phyloP scores from a whole-genome alignment of 345 rosid species.

The Excoecaria cochinchinensis region DNA sequence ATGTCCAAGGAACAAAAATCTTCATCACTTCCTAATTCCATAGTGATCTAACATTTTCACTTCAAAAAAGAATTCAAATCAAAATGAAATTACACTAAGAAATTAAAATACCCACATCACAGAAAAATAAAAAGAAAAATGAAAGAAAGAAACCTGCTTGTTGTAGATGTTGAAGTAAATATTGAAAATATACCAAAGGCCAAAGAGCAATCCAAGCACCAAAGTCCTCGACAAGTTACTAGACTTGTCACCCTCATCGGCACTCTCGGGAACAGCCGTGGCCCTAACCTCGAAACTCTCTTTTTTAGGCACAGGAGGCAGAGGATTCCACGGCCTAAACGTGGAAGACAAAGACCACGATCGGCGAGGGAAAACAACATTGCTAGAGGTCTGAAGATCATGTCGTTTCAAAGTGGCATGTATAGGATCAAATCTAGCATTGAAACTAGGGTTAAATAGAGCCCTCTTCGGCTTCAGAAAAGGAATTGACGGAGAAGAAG shows the following conservation, averaged over 20 bases:
- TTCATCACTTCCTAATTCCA: neutral
- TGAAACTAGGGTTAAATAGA: neutral
- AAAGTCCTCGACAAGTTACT: constrained; percentile 41
- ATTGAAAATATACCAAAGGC: constrained; percentile 85
- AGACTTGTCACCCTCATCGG: constrained; percentile 50
- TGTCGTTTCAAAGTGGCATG: constrained; percentile 35
- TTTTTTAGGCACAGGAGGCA: constrained; percentile 29
- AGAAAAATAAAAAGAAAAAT: neutral
- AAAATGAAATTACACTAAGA: neutral
- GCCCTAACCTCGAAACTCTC: constrained; percentile 51
- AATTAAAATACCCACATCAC: neutral
- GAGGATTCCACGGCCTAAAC: constrained; percentile 64
- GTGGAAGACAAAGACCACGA: constrained; percentile 50
- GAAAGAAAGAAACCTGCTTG: constrained; percentile 64
- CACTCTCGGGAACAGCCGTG: constrained; percentile 59
- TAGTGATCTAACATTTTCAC: neutral
- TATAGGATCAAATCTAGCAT: constrained; percentile 31
- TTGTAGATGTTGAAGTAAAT: constrained; percentile 99
- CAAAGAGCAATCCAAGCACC: constrained; percentile 76
- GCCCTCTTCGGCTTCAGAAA: constrained; percentile 33
- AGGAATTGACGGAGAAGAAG: constrained; percentile 34
- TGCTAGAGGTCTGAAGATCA: constrained; percentile 34
- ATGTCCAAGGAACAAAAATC: neutral
- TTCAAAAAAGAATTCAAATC: neutral
- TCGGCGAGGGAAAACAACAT: constrained; percentile 59